Evolutionary conservation across 164 flowering plant species (phyloP).

Genomic region (Echeveria elegans): DNA sequence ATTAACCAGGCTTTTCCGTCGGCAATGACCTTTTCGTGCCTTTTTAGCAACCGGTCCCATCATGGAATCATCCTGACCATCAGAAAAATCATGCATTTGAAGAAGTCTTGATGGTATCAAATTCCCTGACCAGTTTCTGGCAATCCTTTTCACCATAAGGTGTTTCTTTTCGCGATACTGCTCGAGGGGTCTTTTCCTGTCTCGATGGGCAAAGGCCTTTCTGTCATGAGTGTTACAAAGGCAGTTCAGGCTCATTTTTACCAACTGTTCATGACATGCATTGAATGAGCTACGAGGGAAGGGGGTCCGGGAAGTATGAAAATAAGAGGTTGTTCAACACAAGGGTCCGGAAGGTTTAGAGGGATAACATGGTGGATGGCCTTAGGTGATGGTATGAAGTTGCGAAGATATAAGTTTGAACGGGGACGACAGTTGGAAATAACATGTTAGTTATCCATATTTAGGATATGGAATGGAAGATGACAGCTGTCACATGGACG

Average conservation of each 20-base stretch:
- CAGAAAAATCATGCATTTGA: constrained; percentile 7
- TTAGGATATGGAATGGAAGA: background rate
- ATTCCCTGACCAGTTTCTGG: constrained; percentile 50
- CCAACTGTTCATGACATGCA: background rate
- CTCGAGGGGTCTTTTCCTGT: background rate
- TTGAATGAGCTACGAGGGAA: background rate
- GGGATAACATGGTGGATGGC: background rate
- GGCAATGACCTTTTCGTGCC: background rate
- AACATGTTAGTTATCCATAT: background rate
- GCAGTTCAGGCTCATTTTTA: constrained; percentile 4
- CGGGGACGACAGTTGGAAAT: background rate
- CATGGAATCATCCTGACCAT: background rate
- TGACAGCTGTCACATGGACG: too few relatives aligned
- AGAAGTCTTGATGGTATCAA: constrained; percentile 16
- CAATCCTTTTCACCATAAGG: constrained; percentile 13
- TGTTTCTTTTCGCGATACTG: background rate
- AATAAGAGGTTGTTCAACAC: background rate
- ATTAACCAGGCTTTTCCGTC: background rate
- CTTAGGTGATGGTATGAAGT: background rate
- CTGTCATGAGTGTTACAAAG: constrained; percentile 6
- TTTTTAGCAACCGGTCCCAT: constrained; percentile 5
- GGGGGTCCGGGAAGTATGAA: background rate
- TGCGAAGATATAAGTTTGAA: background rate
- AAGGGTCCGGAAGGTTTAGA: background rate
- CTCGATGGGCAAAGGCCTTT: background rate